phyloP scores from a whole-genome alignment of 345 rosid species.

The Citrus glauca region DNA sequence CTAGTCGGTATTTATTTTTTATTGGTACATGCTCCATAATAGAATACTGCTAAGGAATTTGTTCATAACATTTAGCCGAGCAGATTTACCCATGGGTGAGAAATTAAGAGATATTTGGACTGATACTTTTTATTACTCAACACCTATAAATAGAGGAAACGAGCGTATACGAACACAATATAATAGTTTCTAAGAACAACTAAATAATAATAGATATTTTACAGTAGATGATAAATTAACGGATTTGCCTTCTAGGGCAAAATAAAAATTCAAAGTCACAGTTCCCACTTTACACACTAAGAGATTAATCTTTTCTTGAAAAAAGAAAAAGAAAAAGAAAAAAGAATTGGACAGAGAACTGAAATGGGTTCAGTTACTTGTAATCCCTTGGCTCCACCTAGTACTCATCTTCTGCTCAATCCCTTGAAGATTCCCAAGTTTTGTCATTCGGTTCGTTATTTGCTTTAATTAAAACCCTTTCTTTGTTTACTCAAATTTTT shows the following conservation, averaged over 20 bases:
- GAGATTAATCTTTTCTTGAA: background rate
- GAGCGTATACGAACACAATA: too few species aligned
- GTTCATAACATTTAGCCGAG: too few species aligned
- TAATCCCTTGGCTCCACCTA: background rate
- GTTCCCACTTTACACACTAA: background rate
- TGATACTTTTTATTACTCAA: too few species aligned
- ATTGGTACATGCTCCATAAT: too few species aligned
- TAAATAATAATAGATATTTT: too few species aligned
- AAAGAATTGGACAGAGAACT: background rate
- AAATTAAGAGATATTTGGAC: too few species aligned
- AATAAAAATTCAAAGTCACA: background rate
- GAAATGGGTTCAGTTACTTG: conserved; percentile 4
- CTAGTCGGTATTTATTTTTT: accelerated
- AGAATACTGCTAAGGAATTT: too few species aligned
- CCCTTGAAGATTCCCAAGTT: conserved; percentile 17
- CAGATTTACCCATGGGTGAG: accelerated
- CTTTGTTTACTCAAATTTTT: background rate
- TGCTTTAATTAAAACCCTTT: background rate
- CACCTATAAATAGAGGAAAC: too few species aligned
- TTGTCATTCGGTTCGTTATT: conserved; percentile 13
- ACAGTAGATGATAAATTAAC: too few species aligned
- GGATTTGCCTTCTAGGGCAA: background rate
- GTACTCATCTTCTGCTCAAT: background rate
- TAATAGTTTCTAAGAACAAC: too few species aligned
- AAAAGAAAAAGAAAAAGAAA: too few species aligned